Conservation (phyloP, 148 eudicot species). For the Spergularia marina region DNA sequence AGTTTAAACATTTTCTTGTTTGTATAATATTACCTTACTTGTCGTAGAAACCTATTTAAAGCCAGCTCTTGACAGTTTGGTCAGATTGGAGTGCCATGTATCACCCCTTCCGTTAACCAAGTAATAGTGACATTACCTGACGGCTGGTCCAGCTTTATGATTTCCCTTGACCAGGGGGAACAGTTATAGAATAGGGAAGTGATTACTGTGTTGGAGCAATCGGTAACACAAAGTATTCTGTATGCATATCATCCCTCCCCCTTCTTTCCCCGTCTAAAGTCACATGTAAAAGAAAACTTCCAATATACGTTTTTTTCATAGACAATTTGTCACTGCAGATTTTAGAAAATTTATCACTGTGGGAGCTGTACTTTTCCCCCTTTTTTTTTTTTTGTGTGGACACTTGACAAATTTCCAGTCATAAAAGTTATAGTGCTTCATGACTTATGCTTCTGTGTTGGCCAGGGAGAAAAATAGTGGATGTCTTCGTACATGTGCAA, state of each 20-base stretch:
- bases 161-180: no score
- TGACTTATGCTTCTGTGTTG: constrained; percentile 21
- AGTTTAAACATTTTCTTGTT: not conserved
- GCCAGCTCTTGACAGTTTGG: not conserved
- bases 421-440: constrained; percentile 4
- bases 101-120: not conserved
- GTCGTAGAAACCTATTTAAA: not conserved
- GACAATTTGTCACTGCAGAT: no score
- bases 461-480: constrained; percentile 62
- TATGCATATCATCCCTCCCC: no score
- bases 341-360: no score
- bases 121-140: not conserved
- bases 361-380: no score
- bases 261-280: no score
- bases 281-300: no score
- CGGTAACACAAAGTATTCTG: no score
- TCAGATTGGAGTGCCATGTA: not conserved
- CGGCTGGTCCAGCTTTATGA: no score
- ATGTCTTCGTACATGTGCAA: constrained; percentile 71
- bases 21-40: not conserved
- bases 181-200: no score
- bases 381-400: not conserved
- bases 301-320: no score
- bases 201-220: no score
- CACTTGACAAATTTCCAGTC: not conserved